Percentiles rank a stretch among this genome's conserved stretches.
These are phyloP conservation scores for Houttuynia cordata DNA, from an alignment of 164 flowering plant species.

Conservation along the genomic window DNA sequence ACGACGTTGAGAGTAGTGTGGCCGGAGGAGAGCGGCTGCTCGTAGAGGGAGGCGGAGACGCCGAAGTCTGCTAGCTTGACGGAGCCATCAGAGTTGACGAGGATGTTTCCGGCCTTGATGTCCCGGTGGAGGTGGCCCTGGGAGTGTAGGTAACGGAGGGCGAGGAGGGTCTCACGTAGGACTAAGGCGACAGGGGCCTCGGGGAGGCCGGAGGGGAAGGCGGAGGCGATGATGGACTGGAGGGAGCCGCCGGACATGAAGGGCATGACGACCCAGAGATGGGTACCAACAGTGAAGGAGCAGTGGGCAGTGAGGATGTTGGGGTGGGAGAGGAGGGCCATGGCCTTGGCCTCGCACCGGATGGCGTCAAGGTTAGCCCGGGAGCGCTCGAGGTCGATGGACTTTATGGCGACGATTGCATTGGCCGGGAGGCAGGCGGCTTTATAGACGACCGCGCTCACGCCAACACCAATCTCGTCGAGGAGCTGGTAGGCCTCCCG, in stretches of 20 bases:
- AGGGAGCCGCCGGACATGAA: constrained; percentile 81
- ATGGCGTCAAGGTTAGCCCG: no score
- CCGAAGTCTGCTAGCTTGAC: constrained; percentile 75
- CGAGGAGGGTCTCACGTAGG: constrained; percentile 50
- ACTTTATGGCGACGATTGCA: constrained; percentile 54
- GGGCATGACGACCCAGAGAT: constrained; percentile 75
- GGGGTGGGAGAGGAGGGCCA: constrained; percentile 69
- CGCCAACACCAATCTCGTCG: constrained; percentile 50
- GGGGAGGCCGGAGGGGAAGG: constrained; percentile 50
- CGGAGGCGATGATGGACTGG: constrained; percentile 53
- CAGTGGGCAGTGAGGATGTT: constrained; percentile 70
- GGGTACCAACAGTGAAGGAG: constrained; percentile 56
- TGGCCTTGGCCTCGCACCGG: no score
- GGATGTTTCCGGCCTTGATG: constrained; percentile 71
- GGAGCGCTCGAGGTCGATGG: constrained; percentile 57
- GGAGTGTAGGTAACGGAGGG: constrained; percentile 58
- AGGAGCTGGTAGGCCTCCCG: constrained; percentile 36
- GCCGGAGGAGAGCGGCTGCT: constrained; percentile 9
- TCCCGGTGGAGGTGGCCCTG: constrained; percentile 79
- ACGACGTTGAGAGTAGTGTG: neutral
- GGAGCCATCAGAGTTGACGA: constrained; percentile 47
- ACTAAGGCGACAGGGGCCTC: constrained; percentile 53
- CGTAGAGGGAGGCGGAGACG: constrained; percentile 63
- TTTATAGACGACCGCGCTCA: constrained; percentile 57
- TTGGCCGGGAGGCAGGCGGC: constrained; percentile 46